Base-by-base conservation (phyloP, 2,329 filamentous ascomycete species). In the Xenosphaeropsis pyriputrescens region DNA sequence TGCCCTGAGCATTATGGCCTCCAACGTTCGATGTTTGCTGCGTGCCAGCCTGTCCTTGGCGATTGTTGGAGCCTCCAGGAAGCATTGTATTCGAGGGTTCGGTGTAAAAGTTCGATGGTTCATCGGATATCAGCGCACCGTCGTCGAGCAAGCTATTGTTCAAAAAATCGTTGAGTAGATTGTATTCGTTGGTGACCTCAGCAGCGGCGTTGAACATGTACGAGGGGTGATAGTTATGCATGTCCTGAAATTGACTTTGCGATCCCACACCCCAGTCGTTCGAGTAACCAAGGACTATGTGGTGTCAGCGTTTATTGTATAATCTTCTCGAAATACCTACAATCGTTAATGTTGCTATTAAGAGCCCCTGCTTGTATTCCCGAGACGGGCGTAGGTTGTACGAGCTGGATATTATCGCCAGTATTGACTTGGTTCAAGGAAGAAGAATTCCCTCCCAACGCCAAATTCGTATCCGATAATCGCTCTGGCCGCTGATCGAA, bases 101-200 rank as follows among this genome's bases (percentile, higher is more conserved):
- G 32, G 67, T 65, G 54, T 75, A 76, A 8, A 76, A 57, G 12
- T 73, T 68, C 39, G 72, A 67, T 45, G 68, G 65, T 45, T 85
- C 81, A 43, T 85, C 76, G 29, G 77, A 71, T 39, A 79, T 75
- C 41, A 79, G 69, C 37, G 75, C 75, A 43, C 74, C 75, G 57
- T 93, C 88, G 61, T 96, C 88, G 46, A 95, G 71, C 39, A 95
- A 65, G 55, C 85, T 93, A 48, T 79, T 93, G 58, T 88, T 91
- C 43, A 98, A 71, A 56, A 96, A 96, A 59, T 98, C 89, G 65
- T 93, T 93, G 54, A 98, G 75, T 37, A 96, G 66, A 56, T 95
- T 94, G 59, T 94, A 95, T 65, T 98, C 91, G 62, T 91, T 91
- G 43, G 83, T 88, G 50, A 95, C 84, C 61, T 98, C 91, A 45